Evolutionary conservation across 176 grass and related monocot genomes (phyloP), one percentile per base, ranked within the genome.

Genomic region (Lolium perenne): DNA sequence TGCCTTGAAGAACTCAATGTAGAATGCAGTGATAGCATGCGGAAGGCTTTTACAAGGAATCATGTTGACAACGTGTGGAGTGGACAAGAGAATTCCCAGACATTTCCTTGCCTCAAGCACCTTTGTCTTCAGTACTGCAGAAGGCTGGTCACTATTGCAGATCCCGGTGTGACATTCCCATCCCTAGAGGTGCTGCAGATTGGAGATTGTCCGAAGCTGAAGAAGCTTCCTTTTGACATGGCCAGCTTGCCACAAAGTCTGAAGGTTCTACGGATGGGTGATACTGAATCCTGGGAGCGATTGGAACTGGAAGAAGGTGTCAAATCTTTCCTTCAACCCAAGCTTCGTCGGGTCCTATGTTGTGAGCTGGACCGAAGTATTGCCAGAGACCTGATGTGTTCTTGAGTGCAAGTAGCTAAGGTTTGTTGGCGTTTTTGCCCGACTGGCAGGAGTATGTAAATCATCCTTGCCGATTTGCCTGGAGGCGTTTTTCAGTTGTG

Each of bases 111-210:
- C 60, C 60, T 63, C 4, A 63, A 63, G 12, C 1, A 63, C 11
- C 22, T 63, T 0, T 4, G 1, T 12, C 0, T 63, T 63, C 0
- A 0, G 4, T 0, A 0, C 0, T 63, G 60, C 1, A 0, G 0
- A 26, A 13, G 9, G 10, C 60, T 63, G 10, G 10, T 63, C 22
- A 63, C 0, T 26, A 26, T 63, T 26, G 60, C 1, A 0, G 60
- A 13, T 63, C 60, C 60, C 1, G 10, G 14, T 63, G 10, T 63
- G 60, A 63, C 22, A 63, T 63, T 63, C 4, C 60, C 60, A 63
- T 26, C 22, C 10, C 60, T 63, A 26, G 60, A 63, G 60, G 10
- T 0, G 21, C 60, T 63, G 60, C 10, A 1, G 9, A 0, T 63
- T 63, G 0, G 0, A 5, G 1, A 26, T 25, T 63, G 22, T 63